phyloP scores from a whole-genome alignment of 805 yeast genomes.

The Brettanomyces nanus region DNA sequence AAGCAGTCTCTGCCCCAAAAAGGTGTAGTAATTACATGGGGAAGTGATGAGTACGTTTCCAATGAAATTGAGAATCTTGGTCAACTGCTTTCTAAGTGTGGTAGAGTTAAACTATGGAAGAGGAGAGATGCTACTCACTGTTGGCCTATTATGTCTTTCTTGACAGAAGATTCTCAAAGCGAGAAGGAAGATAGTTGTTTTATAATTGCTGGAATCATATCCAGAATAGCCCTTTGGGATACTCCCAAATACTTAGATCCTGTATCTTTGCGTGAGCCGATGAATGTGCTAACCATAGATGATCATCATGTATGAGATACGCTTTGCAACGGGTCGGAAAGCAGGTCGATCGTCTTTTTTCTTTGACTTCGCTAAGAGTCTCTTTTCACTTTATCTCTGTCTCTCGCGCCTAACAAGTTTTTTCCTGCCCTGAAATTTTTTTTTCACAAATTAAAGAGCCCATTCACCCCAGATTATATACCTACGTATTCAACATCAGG shows the following conservation, averaged over 20 bases:
- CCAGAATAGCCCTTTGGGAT: conserved; percentile 37
- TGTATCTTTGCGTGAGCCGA: conserved; percentile 19
- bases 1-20: conserved; percentile 29
- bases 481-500: too few species aligned
- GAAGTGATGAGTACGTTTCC: conserved; percentile 33
- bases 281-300: conserved; percentile 28
- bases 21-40: conserved; percentile 36
- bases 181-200: conserved; percentile 37
- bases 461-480: too few species aligned
- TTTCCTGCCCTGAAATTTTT: too few species aligned
- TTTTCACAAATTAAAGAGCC: too few species aligned
- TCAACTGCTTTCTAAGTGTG: conserved; percentile 16
- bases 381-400: too few species aligned
- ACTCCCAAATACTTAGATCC: conserved; percentile 23
- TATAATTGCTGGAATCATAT: conserved; percentile 29
- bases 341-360: too few species aligned
- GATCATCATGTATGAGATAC: conserved; percentile 19
- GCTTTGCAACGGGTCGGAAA: too few species aligned
- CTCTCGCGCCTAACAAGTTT: too few species aligned
- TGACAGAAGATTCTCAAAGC: conserved; percentile 33
- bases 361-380: too few species aligned
- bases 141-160: conserved; percentile 39
- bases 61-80: conserved; percentile 30
- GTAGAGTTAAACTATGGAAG: conserved; percentile 27
- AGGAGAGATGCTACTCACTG: conserved; percentile 33